Conservation (phyloP, 2,329 filamentous ascomycete species). For the Talaromyces sp. region DNA sequence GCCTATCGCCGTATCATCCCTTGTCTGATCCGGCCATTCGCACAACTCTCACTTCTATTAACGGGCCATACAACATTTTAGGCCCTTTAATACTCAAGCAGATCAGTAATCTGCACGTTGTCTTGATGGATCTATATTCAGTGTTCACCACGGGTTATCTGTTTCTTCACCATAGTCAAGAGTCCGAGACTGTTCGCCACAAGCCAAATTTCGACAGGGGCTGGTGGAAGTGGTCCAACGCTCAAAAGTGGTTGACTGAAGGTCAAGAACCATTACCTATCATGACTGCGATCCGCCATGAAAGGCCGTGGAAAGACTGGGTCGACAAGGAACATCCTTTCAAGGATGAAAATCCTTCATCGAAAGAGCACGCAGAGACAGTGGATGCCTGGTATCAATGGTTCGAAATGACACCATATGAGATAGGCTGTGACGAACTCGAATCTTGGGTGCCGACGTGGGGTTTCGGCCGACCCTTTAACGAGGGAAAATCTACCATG, state of each 20-base stretch:
- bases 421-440: conserved; percentile 36
- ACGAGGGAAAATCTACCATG: conserved; percentile 24
- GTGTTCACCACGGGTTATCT: conserved; percentile 18
- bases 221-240: conserved; percentile 18
- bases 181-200: conserved; percentile 3
- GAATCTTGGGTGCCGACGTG: conserved; percentile 35
- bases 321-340: conserved; percentile 17
- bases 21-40: conserved; percentile 17
- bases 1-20: conserved; percentile 16
- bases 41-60: conserved; percentile 14
- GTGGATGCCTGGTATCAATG: conserved; percentile 33
- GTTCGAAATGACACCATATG: conserved; percentile 35
- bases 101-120: conserved; percentile 16
- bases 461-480: conserved; percentile 34
- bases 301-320: conserved; percentile 18
- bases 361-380: conserved; percentile 2
- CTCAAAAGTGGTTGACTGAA: conserved; percentile 10
- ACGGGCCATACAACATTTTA: conserved; percentile 16
- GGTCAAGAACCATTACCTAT: conserved; percentile 16
- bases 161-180: conserved; percentile 17
- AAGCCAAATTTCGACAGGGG: conserved; percentile 12
- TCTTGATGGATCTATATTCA: conserved; percentile 19
- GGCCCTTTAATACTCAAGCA: conserved; percentile 17
- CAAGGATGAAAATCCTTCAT: conserved; percentile 1
- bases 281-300: conserved; percentile 18